Base-by-base conservation (phyloP, 2,329 filamentous ascomycete genomes). In the Clarireedia monteithiana region DNA sequence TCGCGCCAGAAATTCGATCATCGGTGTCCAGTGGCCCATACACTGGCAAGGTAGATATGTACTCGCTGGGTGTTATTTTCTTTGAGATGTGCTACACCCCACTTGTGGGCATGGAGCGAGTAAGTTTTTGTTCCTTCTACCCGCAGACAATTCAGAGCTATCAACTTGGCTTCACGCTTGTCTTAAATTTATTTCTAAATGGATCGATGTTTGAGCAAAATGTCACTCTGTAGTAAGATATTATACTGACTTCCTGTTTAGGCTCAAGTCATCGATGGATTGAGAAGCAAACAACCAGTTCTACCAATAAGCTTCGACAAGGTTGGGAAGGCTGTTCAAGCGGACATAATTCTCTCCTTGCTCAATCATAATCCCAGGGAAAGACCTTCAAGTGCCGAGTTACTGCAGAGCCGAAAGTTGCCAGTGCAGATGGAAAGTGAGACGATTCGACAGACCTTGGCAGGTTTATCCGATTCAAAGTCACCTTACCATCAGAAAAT, bases 41-140 rank as follows among this genome's bases (percentile, higher is more conserved):
- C 69, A 95, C 89, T 58, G 85, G 89, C 56, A 97, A 96, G 71
- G 91, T 97, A 1, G 94, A 99, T 74, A 97, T 99, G 92, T 99
- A 94, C 69, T 96, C 92, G 0, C 77, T 99, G 44, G 94, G 94
- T 0, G 88, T 99, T 60, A 97, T 99, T 56, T 95, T 99, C 73
- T 97, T 96, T 63, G 94, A 99, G 71, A 99, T 99, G 94, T 95
- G 88, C 66, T 91, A 85, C 61, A 72, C 76, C 36, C 77, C 82
- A 68, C 63, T 76, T 10, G 63, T 64, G 6, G 83, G 82, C 4
- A 85, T 86, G 81, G 79, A 86, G 64, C 78, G 83, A 60, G 81
- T 56, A 42, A 53, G 48, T 53, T 14, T 52, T n/a, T 15, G 17
- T 20, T 15, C 10, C 9, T 27, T 20, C 38, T 14, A 15, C 6